A percentile compares a stretch with the other conserved stretches of the same genome.
phyloP scores from a whole-genome alignment of 176 grass and related monocot genomes.

The Avena sativa region DNA sequence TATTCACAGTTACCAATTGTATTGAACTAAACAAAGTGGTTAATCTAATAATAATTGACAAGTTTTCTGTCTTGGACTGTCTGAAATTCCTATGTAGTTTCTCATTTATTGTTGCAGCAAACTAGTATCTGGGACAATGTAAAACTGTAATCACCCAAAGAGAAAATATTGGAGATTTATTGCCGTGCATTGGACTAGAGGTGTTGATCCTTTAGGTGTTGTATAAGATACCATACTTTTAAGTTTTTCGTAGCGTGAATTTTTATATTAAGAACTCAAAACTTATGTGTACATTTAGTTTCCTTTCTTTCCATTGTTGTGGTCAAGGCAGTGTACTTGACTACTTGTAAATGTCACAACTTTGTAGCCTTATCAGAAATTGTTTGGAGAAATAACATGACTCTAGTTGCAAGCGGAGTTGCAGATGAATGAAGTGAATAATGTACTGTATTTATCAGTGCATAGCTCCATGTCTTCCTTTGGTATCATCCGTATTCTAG shows the following conservation, averaged over 20 bases:
- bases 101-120: not conserved
- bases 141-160: conserved; percentile 8
- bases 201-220: not conserved
- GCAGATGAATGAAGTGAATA: conserved; percentile 97
- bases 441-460: conserved; percentile 95
- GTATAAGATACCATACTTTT: not conserved
- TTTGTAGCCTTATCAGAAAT: conserved; percentile 32
- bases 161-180: not conserved
- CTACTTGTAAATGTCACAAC: not conserved
- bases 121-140: conserved; percentile 15
- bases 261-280: not conserved
- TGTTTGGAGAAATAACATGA: conserved; percentile 22
- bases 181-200: not conserved
- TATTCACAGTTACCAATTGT: no score
- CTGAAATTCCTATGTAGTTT: conserved; percentile 4
- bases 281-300: not conserved
- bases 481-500: conserved; percentile 13
- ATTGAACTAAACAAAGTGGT: no score
- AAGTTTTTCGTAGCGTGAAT: not conserved
- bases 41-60: no score
- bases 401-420: conserved; percentile 81
- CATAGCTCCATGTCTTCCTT: not conserved
- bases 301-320: not conserved
- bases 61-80: not conserved
- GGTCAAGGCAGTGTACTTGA: not conserved